Conservation (phyloP, 441 rosid genomes). For the Mallotus japonicus region DNA sequence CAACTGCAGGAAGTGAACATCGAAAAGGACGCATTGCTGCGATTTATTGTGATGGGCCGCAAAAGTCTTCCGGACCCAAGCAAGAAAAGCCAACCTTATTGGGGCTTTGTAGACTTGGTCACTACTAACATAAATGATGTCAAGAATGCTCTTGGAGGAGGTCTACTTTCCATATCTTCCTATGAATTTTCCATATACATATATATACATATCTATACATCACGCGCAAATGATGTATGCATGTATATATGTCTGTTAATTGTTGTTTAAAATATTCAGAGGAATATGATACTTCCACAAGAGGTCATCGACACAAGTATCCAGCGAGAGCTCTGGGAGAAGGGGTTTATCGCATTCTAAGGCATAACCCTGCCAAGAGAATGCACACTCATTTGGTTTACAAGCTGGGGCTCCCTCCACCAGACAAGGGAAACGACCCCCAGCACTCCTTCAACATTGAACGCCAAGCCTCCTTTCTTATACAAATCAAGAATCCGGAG, state of each 20-base stretch:
- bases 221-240: no score
- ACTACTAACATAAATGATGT: slow-evolving; percentile 50
- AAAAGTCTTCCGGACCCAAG: slow-evolving; percentile 68
- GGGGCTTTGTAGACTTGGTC: slow-evolving; percentile 82
- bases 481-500: slow-evolving; percentile 69
- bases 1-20: slow-evolving; percentile 42
- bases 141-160: slow-evolving; percentile 56
- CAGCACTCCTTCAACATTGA: slow-evolving; percentile 64
- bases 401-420: slow-evolving; percentile 58
- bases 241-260: no score
- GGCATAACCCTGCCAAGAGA: slow-evolving; percentile 47
- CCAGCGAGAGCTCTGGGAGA: slow-evolving; percentile 61
- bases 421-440: slow-evolving; percentile 41
- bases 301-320: slow-evolving; percentile 47
- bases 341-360: slow-evolving; percentile 58
- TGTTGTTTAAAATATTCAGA: slow-evolving; percentile 24
- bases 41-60: slow-evolving; percentile 63
- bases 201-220: no score
- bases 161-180: slow-evolving; percentile 22
- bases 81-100: slow-evolving; percentile 51
- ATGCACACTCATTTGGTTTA: slow-evolving; percentile 67
- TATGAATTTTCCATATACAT: no score
- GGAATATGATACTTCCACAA: slow-evolving; percentile 61
- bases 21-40: slow-evolving; percentile 43
- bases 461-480: slow-evolving; percentile 58